Evolutionary conservation across 441 rosid species (phyloP).

Genomic region (Pelargonium cotyledonis): DNA sequence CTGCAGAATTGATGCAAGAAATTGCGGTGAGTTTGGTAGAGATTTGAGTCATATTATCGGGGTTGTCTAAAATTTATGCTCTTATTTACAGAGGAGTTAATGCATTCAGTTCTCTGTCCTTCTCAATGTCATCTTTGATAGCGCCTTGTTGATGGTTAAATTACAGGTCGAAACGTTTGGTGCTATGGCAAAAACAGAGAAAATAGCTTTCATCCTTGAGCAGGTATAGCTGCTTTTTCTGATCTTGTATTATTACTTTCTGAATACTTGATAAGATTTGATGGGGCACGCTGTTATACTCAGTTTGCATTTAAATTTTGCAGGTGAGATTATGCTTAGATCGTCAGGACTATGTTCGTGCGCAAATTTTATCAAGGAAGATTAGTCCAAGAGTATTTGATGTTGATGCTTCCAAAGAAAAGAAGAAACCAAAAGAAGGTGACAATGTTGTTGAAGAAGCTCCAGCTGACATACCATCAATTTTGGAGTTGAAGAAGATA

Average conservation of each 20-base stretch:
- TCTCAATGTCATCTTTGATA: constrained; percentile 5
- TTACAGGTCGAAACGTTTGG: constrained; percentile 96
- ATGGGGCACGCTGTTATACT: neutral
- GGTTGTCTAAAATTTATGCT: neutral
- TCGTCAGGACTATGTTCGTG: constrained; percentile 86
- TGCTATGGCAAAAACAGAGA: constrained; percentile 98
- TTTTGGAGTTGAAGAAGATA: constrained; percentile 76
- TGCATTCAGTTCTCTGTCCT: neutral
- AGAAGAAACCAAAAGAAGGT: constrained; percentile 95
- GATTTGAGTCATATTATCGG: neutral
- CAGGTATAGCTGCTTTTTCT: constrained; percentile 46
- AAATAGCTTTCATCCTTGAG: constrained; percentile 94
- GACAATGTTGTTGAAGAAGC: constrained; percentile 83
- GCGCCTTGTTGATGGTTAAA: constrained; percentile 18
- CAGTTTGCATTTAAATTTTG: constrained; percentile 14
- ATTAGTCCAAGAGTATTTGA: constrained; percentile 85
- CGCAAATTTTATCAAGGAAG: constrained; percentile 93
- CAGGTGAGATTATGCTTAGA: constrained; percentile 96
- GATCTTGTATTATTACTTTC: neutral
- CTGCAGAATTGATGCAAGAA: constrained; percentile 99
- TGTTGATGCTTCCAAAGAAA: constrained; percentile 67
- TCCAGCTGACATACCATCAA: constrained; percentile 84
- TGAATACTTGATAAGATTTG: constrained; percentile 5
- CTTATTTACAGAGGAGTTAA: neutral
- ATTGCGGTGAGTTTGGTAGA: constrained; percentile 61